These are phyloP conservation scores for Simplicillium sp. DNA, from an alignment of 2,329 filamentous ascomycete genomes.

Conservation along the genomic window DNA sequence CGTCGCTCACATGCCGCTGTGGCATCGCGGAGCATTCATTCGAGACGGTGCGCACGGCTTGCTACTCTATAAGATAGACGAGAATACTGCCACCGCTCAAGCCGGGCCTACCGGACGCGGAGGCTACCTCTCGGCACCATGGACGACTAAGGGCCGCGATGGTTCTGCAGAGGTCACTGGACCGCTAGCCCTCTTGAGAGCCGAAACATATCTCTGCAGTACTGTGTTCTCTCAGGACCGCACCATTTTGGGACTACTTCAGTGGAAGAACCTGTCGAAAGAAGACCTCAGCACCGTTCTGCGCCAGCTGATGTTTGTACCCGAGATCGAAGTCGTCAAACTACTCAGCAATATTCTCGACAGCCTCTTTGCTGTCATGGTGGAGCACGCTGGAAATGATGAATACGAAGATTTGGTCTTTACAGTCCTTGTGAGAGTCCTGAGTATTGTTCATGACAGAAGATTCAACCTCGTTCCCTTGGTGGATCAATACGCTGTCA, in stretches of 20 bases:
- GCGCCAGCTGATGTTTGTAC: slow-evolving; percentile 81
- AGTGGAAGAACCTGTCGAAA: slow-evolving; percentile 70
- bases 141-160: slow-evolving; percentile 59
- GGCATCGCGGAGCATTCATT: slow-evolving; percentile 85
- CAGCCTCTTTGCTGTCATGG: slow-evolving; percentile 80
- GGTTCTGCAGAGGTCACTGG: slow-evolving; percentile 68
- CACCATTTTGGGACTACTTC: slow-evolving; percentile 70
- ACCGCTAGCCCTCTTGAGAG: slow-evolving; percentile 66
- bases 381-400: slow-evolving; percentile 83
- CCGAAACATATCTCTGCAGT: slow-evolving; percentile 86
- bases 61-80: slow-evolving; percentile 84
- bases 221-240: slow-evolving; percentile 92
- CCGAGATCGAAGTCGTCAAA: slow-evolving; percentile 97
- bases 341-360: slow-evolving; percentile 83
- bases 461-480: slow-evolving; percentile 85
- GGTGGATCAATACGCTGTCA: slow-evolving; percentile 85
- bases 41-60: slow-evolving; percentile 75
- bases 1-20: slow-evolving; percentile 84
- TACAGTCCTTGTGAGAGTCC: slow-evolving; percentile 75
- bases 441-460: slow-evolving; percentile 90
- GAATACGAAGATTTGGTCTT: slow-evolving; percentile 92
- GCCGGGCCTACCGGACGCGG: slow-evolving; percentile 60
- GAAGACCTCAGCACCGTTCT: slow-evolving; percentile 66
- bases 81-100: slow-evolving; percentile 65
- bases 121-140: slow-evolving; percentile 78